Evolutionary conservation across 768 basidiomycete species (phyloP), one percentile per base, ranked within the genome.

Genomic region (Filobasidium floriforme): DNA sequence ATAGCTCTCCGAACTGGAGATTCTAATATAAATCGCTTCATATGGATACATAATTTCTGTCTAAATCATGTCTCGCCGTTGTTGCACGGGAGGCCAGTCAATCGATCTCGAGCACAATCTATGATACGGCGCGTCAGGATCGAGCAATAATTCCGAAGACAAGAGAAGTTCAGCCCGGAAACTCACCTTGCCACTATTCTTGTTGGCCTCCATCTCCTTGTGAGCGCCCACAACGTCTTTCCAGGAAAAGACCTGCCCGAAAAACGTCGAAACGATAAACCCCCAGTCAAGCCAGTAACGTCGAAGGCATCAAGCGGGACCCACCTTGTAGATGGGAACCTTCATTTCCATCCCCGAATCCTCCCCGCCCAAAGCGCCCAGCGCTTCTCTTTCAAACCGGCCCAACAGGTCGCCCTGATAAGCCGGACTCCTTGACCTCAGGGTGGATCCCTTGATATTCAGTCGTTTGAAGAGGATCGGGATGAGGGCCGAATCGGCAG

Each of bases 381-480:
- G 79, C 19, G 85, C 80, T 44, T 86, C 83, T 55, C 78, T 72
- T 63, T 80, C 77, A 74, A 92, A 89, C 65, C 84, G 84, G n/a
- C 72, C 66, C 37, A 82, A 69, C 5, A 94, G 81, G 24, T 88
- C 83, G 3, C 84, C 82, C 77, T 96, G 91, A 77, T 94, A 96
- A 68, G 83, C 81, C n/a, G 82, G 72, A 28, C 85, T 83, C 54
- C 90, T 85, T 37, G 87, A 85, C 26, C 92, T 86, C 37, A 96
- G 80, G 1, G 91, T 94, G 24, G 90, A 89, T 24, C 92, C 92
- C 77, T 91, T 87, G 60, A 97, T 87, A 28, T 87, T 86, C 60
- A 96, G 84, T 19, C 92, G 86, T 80, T 93, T 97, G 77, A 82
- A 86, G 65, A 94, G 80, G 62, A 96, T 84, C 11, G 86, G 86